Conservation (phyloP, 257 asterid genomes). For the Nicotiana tomentosiformis region DNA sequence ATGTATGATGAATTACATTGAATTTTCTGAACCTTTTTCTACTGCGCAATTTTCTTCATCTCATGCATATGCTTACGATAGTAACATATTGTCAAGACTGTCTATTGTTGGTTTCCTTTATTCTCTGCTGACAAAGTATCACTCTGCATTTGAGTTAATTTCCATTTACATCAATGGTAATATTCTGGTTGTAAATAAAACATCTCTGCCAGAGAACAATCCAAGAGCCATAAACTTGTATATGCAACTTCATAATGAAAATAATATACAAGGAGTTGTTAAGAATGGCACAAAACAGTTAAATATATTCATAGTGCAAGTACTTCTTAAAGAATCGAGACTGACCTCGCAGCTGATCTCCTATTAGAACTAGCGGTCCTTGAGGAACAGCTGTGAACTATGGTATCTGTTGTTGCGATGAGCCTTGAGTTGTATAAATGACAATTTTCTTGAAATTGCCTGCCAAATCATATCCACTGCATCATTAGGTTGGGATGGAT, state of each 20-base stretch:
- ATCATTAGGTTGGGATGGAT: slow-evolving; percentile 51
- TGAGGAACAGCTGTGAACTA: slow-evolving; percentile 26
- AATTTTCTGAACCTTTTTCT: neutral
- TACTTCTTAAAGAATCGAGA: neutral
- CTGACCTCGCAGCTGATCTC: neutral
- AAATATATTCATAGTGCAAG: neutral
- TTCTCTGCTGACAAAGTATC: neutral
- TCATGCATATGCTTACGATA: neutral
- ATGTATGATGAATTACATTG: neutral
- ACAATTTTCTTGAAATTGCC: slow-evolving; percentile 45
- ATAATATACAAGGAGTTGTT: neutral
- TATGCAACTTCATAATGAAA: neutral
- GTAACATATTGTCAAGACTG: neutral
- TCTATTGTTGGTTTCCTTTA: neutral
- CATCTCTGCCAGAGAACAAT: neutral
- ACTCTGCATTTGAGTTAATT: neutral
- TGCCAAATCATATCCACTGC: slow-evolving; percentile 95
- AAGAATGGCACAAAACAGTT: neutral
- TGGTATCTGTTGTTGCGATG: slow-evolving; percentile 56
- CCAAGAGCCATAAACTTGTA: neutral
- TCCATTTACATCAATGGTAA: neutral
- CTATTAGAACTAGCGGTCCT: neutral
- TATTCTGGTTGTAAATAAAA: neutral
- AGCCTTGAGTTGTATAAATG: slow-evolving; percentile 24
- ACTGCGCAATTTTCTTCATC: neutral